Base-by-base conservation (phyloP, 2,329 filamentous ascomycete genomes). In the Ophiocordyceps robertsii region DNA sequence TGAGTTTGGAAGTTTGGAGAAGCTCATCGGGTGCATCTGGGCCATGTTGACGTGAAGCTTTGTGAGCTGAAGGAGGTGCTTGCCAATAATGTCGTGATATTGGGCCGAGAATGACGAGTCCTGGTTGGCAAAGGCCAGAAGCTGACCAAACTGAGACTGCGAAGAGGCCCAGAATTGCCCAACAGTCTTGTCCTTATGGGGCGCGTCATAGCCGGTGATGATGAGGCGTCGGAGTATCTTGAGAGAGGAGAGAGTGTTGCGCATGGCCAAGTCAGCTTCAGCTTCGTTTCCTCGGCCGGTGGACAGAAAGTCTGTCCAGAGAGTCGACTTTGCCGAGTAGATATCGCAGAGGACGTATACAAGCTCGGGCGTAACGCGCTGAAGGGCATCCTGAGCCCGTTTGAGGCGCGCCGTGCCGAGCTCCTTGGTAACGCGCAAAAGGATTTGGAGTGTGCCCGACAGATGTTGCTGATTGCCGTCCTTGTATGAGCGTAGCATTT, bases 1-100 rank as follows among this genome's bases (percentile, higher is more conserved):
- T 2, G 86, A 88, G 53, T 85, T 81, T 2, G 88, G 86, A 7
- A 98, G 72, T 12, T 86, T 69, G 1, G 82, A 80, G 60, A 95
- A 96, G 43, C 87, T 84, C 4, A 84, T 80, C 1, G 89, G 80
- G 57, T 95, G 88, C 6, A 70, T 66, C 40, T 77, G 77, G 1
- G 86, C 79, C 81, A 96, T 90, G 43, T 87, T 81, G 33, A 93
- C 72, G 57, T 96, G 92, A 3, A 98, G 68, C 61, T 96, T 98
- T 4, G 89, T 81, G 40, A 96, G 81, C 56, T 96, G 89, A 36
- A 95, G 65, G 2, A 95, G 68, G 56, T 95, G 89, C 56, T 88
- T 93, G 49, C 84, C 84, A n/a, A 94, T 66, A 21, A 82, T 56
- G 31, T 72, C 73, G 45, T 75, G 73, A 21, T 78, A 72, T 4